Evolutionary conservation across 179 eudicot species (phyloP).

Genomic region (Silene vulgaris): DNA sequence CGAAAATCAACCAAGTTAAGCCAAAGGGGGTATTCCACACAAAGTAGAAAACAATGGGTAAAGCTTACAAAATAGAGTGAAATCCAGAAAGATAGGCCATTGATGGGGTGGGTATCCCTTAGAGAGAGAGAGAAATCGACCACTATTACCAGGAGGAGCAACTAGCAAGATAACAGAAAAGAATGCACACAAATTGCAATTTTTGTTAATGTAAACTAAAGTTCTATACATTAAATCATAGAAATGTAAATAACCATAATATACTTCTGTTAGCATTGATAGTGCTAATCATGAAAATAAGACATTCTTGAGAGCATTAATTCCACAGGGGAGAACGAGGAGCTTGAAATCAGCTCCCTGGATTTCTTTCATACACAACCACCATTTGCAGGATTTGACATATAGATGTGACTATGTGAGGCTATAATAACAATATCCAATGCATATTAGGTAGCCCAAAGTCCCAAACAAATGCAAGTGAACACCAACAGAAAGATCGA

Average conservation of each 20-base stretch:
- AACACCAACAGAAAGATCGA: neutral
- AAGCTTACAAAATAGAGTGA: no score
- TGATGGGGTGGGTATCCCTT: no score
- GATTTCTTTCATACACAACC: neutral
- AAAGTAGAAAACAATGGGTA: no score
- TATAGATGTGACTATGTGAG: neutral
- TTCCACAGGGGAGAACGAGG: neutral
- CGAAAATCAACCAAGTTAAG: no score
- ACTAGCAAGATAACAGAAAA: neutral
- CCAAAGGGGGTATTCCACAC: no score
- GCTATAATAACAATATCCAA: neutral
- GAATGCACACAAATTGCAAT: neutral
- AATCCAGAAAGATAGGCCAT: no score
- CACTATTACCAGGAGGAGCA: neutral
- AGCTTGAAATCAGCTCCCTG: neutral
- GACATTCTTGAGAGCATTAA: neutral
- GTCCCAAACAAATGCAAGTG: neutral
- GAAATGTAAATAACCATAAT: neutral
- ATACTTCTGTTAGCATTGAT: neutral
- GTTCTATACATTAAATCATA: neutral
- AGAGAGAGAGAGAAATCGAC: no score
- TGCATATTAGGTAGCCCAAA: neutral
- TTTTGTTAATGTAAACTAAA: no score
- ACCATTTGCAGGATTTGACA: neutral
- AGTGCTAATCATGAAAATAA: neutral